A percentile compares a stretch with the other conserved stretches of the same genome.
Evolutionary conservation across 768 basidiomycete genomes (phyloP).

Genomic region (Hypsizygus marmoreus): DNA sequence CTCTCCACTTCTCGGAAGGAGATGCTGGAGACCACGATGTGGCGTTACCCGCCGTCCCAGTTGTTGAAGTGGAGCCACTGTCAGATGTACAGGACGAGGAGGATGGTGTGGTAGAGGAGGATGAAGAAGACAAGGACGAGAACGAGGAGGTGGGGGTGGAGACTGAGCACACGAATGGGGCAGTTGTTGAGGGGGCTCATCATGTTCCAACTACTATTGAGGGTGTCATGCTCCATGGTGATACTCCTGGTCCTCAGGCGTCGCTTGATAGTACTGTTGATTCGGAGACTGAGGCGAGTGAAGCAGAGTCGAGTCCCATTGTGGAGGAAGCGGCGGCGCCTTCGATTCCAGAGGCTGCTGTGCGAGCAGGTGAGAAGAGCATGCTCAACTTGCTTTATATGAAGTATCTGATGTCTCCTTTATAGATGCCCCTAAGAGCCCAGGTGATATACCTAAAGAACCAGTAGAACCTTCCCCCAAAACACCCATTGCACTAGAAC

Average conservation of each 20-base stretch:
- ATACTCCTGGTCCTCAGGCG: conserved; percentile 8
- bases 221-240: conserved; percentile 3
- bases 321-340: not conserved
- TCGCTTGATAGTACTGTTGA: conserved; percentile 4
- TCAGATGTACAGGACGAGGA: not conserved
- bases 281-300: no score
- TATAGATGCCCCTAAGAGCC: no score
- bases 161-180: no score
- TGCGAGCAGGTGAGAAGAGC: no score
- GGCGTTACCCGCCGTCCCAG: conserved; percentile 2
- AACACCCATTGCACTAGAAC: no score
- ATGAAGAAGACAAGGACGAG: not conserved
- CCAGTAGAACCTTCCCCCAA: no score
- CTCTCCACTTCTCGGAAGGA: conserved; percentile 4
- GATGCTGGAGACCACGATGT: conserved; percentile 10
- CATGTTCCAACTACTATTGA: not conserved
- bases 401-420: no score
- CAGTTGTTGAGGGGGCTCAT: not conserved
- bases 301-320: not conserved
- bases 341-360: no score
- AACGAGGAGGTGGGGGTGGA: not conserved
- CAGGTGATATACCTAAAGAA: no score
- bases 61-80: conserved; percentile 10
- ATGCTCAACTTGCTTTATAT: no score
- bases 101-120: not conserved